A percentile compares a stretch with the other conserved stretches of the same genome.
These are phyloP conservation scores for Lachnellula arida DNA, from an alignment of 2,329 filamentous ascomycete species.

Conservation along the genomic window DNA sequence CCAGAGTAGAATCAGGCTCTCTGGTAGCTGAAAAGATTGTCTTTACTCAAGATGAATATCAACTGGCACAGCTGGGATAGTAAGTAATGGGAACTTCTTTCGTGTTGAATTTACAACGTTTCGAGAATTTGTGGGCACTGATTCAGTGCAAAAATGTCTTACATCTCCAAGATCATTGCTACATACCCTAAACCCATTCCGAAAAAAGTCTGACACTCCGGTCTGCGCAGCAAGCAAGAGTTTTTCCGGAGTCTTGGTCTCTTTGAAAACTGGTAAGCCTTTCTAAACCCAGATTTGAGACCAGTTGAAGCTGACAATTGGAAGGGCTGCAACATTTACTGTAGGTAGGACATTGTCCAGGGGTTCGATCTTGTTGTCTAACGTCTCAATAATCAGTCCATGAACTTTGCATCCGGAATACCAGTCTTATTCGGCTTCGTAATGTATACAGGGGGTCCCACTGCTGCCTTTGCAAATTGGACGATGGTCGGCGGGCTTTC, in stretches of 20 bases:
- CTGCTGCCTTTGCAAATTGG: slow-evolving; percentile 37
- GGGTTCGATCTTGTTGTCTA: background rate
- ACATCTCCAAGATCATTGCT: no score
- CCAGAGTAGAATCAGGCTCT: slow-evolving; percentile 3
- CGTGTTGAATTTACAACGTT: no score
- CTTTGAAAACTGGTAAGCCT: slow-evolving; percentile 33
- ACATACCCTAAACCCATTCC: no score
- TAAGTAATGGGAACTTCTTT: no score
- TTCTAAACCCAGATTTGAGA: background rate
- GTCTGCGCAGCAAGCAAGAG: slow-evolving; percentile 26
- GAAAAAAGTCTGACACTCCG: no score
- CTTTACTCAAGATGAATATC: slow-evolving; percentile 29
- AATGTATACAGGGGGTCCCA: slow-evolving; percentile 37
- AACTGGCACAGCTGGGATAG: slow-evolving; percentile 32
- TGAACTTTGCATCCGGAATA: slow-evolving; percentile 38
- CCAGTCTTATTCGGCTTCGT: slow-evolving; percentile 37
- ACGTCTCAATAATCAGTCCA: slow-evolving; percentile 14
- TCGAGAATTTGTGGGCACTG: no score
- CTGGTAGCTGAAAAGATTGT: slow-evolving; percentile 12
- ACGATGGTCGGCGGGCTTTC: slow-evolving; percentile 36
- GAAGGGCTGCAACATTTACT: slow-evolving; percentile 33
- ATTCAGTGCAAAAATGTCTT: no score
- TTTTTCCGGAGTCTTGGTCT: slow-evolving; percentile 34
- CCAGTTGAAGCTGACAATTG: background rate
- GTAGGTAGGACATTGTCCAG: background rate